Percentiles rank a stretch among this genome's conserved stretches.
phyloP scores from a whole-genome alignment of 2,329 filamentous ascomycete genomes.

The Aureobasidium subglaciale region DNA sequence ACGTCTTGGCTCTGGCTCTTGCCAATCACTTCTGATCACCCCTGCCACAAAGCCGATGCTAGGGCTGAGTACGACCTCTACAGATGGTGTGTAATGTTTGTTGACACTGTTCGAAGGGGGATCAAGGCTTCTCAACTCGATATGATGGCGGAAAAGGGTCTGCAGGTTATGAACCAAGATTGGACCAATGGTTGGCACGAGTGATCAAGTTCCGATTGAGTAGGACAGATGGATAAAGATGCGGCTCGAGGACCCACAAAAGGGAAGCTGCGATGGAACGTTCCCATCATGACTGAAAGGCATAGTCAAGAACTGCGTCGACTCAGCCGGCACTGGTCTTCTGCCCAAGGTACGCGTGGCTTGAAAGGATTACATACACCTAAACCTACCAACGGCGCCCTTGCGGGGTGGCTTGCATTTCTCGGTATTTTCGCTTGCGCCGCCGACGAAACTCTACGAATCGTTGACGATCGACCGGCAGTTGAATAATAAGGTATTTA shows the following conservation, averaged over 20 bases:
- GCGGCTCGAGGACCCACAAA: slow-evolving; percentile 3
- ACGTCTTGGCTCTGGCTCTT: background rate
- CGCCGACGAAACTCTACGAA: background rate
- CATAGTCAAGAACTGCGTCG: background rate
- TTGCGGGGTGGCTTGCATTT: no score
- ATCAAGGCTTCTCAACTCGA: slow-evolving; percentile 4
- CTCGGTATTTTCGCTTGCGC: slow-evolving; percentile 1
- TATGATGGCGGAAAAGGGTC: background rate
- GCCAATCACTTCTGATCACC: background rate
- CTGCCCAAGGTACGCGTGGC: background rate
- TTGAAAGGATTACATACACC: background rate
- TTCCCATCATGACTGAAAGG: background rate
- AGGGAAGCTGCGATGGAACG: background rate
- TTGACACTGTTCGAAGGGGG: background rate
- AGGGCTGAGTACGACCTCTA: background rate
- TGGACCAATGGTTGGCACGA: background rate
- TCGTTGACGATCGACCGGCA: slow-evolving; percentile 9
- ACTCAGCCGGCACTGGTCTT: background rate
- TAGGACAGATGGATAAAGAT: background rate
- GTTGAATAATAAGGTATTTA: slow-evolving; percentile 6
- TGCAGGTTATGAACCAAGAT: background rate
- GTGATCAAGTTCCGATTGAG: background rate
- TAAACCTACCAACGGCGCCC: background rate
- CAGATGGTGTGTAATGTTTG: background rate
- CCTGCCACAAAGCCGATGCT: background rate